Base-by-base conservation (phyloP, 352 stramenopile genomes). In the Phytophthora ramorum region DNA sequence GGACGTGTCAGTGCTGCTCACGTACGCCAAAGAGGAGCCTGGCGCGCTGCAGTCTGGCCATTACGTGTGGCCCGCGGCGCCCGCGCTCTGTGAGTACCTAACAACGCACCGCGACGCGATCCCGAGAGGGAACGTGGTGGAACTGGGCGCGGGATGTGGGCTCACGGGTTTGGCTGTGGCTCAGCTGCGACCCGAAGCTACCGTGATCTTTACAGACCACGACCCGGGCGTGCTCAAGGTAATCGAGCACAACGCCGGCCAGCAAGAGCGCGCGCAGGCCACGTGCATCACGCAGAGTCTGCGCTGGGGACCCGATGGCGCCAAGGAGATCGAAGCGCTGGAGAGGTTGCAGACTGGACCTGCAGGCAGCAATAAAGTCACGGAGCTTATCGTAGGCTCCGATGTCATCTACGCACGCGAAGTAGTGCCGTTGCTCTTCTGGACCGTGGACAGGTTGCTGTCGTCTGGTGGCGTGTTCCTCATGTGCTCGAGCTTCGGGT, bases 171-270 rank as follows among this genome's bases (percentile, higher is more conserved):
- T 93, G 7, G 79, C 73, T 17, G 76, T 90, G 45, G 82, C 85
- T 2, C 85, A 93, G 70, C 62, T 93, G 16, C 67, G 74, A 49
- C 75, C 85, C 0, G 66, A 81, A 8, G 81, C 81, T 24, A 84
- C 70, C 5, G 79, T 93, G 49, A 84, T 92, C 51, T 92, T 93
- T 59, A 93, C 85, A 14, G 85, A 93, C 70, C 85, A 93, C 51
- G 83, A 93, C 55, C 85, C 85, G 1, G 85, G 85, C n/a, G 85
- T 93, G 28, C 79, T 93, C 51, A 91, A 91, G 72, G 87, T 85
- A 40, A 89, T 93, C 38, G 79, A 89, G 54, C 77, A 92, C 75
- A 93, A 93, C 51, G 75, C 71, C 20, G 73, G 69, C 13, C 77
- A 89, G 61, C 85, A 89, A 51, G 73, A 86, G 46, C 71, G 76